Evolutionary conservation across 2,329 filamentous ascomycete genomes (phyloP), one percentile per base, ranked within the genome.

Genomic region (Hypoxylon sp.): DNA sequence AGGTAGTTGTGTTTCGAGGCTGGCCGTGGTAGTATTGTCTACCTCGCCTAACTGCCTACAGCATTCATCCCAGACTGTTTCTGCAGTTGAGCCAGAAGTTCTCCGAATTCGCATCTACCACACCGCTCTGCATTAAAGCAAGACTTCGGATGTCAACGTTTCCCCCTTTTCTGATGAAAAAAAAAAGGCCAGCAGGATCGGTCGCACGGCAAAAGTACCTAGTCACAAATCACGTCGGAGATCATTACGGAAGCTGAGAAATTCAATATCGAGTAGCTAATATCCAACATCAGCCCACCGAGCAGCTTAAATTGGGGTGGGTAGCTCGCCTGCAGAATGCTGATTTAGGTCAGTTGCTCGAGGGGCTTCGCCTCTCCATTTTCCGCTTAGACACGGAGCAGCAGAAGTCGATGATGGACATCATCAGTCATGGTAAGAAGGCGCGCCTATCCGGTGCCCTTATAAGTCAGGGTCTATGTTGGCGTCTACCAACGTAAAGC

Each of bases 61-160:
- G 39, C 51, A 64, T 57, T 35, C 55, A 51, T 44, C 57, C 57
- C 51, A 50, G 57, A 37, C 58, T n/a, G 29, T 53, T 63, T 35
- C 44, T 70, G 58, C 52, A 63, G 57, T 53, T 57, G 37, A 68
- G 61, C 61, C 50, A 29, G 61, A 42, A 53, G 26, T 11, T 52
- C 60, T 60, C 68, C 64, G 64, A 70, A 65, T 51, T 68, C 60
- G 68, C 68, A 65, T 63, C 33, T 63, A 52, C 31, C 29, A 70
- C 65, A 70, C 68, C 68, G 68, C 68, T 70, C 48, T 31, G 35
- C n/a, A 22, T 52, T 29, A 22, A 60, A 50, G 35, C 42, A 54
- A 67, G 37, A 17, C 51, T 31, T 59, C 48, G 22, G n/a, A 47
- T 19, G 58, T 46, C 26, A 39, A 39, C 24, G 19, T 35, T 35